phyloP scores from a whole-genome alignment of 805 yeast genomes.

The Ogataea populi-albae region DNA sequence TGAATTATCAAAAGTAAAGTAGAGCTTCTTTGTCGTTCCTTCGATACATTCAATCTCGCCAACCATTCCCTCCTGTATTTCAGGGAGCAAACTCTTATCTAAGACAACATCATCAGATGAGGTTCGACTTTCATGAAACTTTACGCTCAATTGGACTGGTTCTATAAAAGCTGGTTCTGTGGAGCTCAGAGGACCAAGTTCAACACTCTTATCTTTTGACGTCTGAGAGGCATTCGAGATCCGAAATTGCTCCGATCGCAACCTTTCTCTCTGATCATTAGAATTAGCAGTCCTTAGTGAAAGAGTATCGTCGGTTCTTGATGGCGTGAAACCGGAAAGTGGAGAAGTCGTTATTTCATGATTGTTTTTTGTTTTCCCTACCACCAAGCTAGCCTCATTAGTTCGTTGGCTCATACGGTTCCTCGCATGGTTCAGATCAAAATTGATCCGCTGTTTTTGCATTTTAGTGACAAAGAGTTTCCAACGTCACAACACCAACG shows the following conservation, averaged over 20 bases:
- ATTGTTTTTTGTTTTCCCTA: slow-evolving; percentile 24
- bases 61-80: slow-evolving; percentile 68
- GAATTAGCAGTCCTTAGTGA: background rate
- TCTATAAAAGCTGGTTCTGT: slow-evolving; percentile 16
- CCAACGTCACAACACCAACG: too few species aligned
- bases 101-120: slow-evolving; percentile 59
- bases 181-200: too few species aligned
- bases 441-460: slow-evolving; percentile 25
- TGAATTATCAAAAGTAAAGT: slow-evolving; percentile 40
- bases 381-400: slow-evolving; percentile 33
- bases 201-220: background rate
- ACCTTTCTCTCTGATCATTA: background rate
- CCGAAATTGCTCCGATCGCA: background rate
- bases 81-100: slow-evolving; percentile 58
- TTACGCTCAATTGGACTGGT: slow-evolving; percentile 43
- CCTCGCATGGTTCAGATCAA: slow-evolving; percentile 27
- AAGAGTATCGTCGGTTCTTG: background rate
- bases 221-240: background rate
- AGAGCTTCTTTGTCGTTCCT: slow-evolving; percentile 36
- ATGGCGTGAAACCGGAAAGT: slow-evolving; percentile 7
- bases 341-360: slow-evolving; percentile 19
- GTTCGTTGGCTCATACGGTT: slow-evolving; percentile 31
- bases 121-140: slow-evolving; percentile 66
- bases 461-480: slow-evolving; percentile 2
- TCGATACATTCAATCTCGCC: slow-evolving; percentile 61